These are phyloP conservation scores for Camellia granthamiana DNA, from an alignment of 148 eudicot genomes.

Conservation along the genomic window DNA sequence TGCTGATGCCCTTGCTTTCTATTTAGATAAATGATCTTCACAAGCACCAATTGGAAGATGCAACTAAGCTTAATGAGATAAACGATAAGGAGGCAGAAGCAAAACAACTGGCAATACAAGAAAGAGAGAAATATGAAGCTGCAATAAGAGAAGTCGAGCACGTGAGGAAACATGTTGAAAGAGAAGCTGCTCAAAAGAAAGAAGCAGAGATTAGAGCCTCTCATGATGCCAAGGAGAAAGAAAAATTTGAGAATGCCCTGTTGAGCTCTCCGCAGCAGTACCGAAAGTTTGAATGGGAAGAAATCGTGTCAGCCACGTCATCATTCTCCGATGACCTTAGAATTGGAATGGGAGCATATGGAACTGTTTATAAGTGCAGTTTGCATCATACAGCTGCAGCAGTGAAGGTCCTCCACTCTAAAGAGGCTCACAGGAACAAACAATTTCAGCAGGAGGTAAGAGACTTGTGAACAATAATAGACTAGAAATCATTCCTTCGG, in stretches of 20 bases:
- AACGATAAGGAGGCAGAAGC: constrained; percentile 57
- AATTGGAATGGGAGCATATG: constrained; percentile 81
- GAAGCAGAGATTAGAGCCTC: constrained; percentile 59
- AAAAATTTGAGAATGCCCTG: constrained; percentile 56
- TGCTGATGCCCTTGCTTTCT: constrained; percentile 15
- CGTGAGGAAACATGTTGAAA: constrained; percentile 42
- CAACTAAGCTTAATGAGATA: constrained; percentile 51
- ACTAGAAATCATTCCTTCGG: background rate
- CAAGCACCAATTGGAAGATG: constrained; percentile 55
- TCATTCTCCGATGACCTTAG: constrained; percentile 52
- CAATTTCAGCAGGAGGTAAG: constrained; percentile 80
- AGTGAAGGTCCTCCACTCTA: constrained; percentile 68
- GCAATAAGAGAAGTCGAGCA: constrained; percentile 56
- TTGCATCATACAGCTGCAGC: constrained; percentile 82
- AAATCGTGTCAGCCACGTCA: constrained; percentile 59
- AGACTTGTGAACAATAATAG: background rate
- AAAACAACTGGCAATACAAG: constrained; percentile 51
- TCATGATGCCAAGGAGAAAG: constrained; percentile 54
- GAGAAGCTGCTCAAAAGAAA: constrained; percentile 57
- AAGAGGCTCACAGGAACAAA: constrained; percentile 45
- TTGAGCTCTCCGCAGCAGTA: constrained; percentile 37
- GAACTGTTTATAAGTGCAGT: constrained; percentile 79
- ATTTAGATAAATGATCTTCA: constrained; percentile 61
- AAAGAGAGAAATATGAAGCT: constrained; percentile 54
- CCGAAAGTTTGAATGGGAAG: constrained; percentile 70